Evolutionary conservation across 129 eudicot species (phyloP), one percentile per base, ranked within the genome.

Genomic region (Saussurea involucrata): DNA sequence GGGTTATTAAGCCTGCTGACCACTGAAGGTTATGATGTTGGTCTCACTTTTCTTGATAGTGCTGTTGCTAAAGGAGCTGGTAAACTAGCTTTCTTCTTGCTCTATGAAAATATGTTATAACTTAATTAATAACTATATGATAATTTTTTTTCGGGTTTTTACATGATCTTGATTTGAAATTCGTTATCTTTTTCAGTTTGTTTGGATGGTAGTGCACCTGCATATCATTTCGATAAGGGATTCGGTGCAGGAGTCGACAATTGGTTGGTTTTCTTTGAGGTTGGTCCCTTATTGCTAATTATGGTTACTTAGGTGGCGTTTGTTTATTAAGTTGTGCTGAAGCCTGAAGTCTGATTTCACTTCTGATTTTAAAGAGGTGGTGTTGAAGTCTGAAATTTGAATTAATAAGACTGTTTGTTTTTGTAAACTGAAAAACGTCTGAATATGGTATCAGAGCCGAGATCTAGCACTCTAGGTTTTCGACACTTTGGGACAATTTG

Each of bases 21-120:
- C 83, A 69, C 78, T 46, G 86, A 95, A 83, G 86, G 89, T 72
- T 76, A 83, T 80, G 78, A 53, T 68, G 97, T 92, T 80, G 87
- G 84, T 22, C 91, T 89, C 9, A 91, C 98, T 64, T 85, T 82
- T 83, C 86, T 95, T 32, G 71, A 85, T 67, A 85, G 76, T 86
- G 97, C 97, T 29, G 94, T 95, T 70, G 94, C 94, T 25, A 88
- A 92, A 85, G 98, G 98, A 82, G 98, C 93, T 74, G 98, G 98
- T 95, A 79, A 76, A 79, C 57, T 46, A 64, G 3, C 80, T 68
- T 34, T 68, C 36, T 28, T 68, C 22, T 63, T 74, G 74, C 25
- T 67, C 2, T 18, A 53, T 66, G 64, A 63, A 42, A 66, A n/a
- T n/a, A n/a, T 10, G 66, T 49, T 28, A 6, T 10, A 66, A 18